These are phyloP conservation scores for Termitomyces sp. DNA, from an alignment of 768 basidiomycete genomes.

Conservation along the genomic window DNA sequence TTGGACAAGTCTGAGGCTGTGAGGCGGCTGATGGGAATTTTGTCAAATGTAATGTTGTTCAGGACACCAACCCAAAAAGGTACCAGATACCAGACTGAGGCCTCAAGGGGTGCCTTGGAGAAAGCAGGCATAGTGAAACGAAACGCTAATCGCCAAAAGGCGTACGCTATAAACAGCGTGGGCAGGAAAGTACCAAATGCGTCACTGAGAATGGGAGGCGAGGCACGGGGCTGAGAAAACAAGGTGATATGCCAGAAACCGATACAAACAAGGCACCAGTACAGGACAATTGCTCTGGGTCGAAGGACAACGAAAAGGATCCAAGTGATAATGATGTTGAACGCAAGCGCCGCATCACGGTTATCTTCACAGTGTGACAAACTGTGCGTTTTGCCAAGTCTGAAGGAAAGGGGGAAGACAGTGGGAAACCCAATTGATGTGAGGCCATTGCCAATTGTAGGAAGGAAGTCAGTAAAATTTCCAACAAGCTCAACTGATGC, in stretches of 20 bases:
- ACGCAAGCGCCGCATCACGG: slow-evolving; percentile 62
- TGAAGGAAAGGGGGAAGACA: slow-evolving; percentile 67
- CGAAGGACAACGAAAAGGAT: slow-evolving; percentile 69
- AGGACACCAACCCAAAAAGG: slow-evolving; percentile 79
- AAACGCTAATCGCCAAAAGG: slow-evolving; percentile 72
- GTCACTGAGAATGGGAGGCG: slow-evolving; percentile 64
- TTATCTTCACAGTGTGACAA: slow-evolving; percentile 68
- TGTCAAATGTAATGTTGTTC: slow-evolving; percentile 64
- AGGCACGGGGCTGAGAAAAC: slow-evolving; percentile 67
- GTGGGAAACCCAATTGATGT: slow-evolving; percentile 70
- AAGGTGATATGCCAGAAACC: slow-evolving; percentile 84
- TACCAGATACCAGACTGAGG: slow-evolving; percentile 66
- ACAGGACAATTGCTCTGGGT: slow-evolving; percentile 61
- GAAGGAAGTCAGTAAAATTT: slow-evolving; percentile 66
- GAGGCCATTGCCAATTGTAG: slow-evolving; percentile 56
- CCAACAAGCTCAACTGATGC: slow-evolving; percentile 63
- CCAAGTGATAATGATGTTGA: slow-evolving; percentile 66
- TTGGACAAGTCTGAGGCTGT: slow-evolving; percentile 60
- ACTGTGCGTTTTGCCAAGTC: slow-evolving; percentile 41
- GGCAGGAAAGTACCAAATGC: slow-evolving; percentile 79
- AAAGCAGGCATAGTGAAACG: slow-evolving; percentile 74
- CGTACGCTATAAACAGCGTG: slow-evolving; percentile 70
- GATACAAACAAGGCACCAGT: slow-evolving; percentile 76
- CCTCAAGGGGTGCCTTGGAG: slow-evolving; percentile 62
- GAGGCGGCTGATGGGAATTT: slow-evolving; percentile 76